These are phyloP conservation scores for Trebouxia sp. DNA, from an alignment of 139 green algal genomes.

Conservation along the genomic window DNA sequence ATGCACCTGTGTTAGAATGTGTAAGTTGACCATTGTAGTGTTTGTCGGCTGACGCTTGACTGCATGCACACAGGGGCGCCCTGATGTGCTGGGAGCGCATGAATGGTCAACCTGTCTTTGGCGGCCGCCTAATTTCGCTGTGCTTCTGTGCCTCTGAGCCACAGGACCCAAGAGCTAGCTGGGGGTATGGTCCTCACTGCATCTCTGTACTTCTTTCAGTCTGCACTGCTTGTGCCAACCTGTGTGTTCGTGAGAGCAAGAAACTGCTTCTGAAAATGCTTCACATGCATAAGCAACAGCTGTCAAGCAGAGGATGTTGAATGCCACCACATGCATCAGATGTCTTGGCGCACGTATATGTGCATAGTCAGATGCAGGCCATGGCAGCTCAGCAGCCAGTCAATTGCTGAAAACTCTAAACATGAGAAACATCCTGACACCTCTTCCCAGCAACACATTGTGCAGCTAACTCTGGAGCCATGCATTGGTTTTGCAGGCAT, in stretches of 20 bases:
- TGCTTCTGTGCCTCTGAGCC: constrained; percentile 1
- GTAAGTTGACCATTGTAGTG: background rate
- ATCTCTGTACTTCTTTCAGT: background rate
- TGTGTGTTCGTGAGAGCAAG: no score
- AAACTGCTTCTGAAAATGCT: no score
- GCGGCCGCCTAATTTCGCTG: background rate
- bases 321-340: no score
- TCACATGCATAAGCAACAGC: no score
- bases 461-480: background rate
- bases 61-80: background rate
- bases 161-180: background rate
- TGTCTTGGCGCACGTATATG: no score
- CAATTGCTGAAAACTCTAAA: no score
- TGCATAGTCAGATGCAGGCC: no score
- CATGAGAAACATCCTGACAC: no score
- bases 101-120: background rate
- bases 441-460: background rate
- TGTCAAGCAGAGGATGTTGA: no score
- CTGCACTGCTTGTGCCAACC: background rate
- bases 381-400: no score
- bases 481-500: background rate
- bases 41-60: background rate
- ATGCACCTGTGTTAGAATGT: background rate
- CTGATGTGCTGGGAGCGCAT: constrained; percentile 9
- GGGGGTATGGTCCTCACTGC: no score